Evolutionary conservation across 108 stramenopile species (phyloP), one percentile per base, ranked within the genome.

Genomic region (Skeletonema potamos): DNA sequence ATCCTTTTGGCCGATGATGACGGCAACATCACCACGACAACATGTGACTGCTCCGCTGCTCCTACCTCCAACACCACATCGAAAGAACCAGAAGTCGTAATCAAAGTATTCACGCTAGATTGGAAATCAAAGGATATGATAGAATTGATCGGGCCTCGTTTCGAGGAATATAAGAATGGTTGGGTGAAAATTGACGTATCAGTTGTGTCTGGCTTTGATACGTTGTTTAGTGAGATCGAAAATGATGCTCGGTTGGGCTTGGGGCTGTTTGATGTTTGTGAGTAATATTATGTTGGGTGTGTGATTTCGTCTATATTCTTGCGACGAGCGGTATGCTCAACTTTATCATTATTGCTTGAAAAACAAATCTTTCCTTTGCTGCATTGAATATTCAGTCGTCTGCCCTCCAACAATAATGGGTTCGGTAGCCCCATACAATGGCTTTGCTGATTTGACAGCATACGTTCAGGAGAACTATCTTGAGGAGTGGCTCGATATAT

Each of bases 401-500:
- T 64, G 68, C 15, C 48, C 60, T 17, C 79, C 79, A 4, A 18
- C 22, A 2, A 34, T 72, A 3, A 64, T 80, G 62, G 79, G 79
- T 26, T 34, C 54, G 2, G 58, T 70, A 10, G 67, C 67, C 9
- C 58, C 60, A 41, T 30, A 58, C 4, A 58, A 74, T 26, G 79
- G 79, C 10, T 74, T 58, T 59, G 17, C 54, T 11, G 73, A 80
- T 41, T 32, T 72, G 41, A 74, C 67, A 13, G 22, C 32, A 6
- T 74, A 60, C 39, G 64, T 74, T 4, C 36, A 74, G 6, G 33
- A 55, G 15, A 48, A 29, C 12, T 17, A 12, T 27, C 20, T 46
- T 4, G 22, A 70, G 27, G 73, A 74, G 7, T 80, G 79, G 79
- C 32, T 44, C 10, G 73, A 80, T 36, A 74, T 72, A 12, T 44